Base-by-base conservation (phyloP, 2,329 filamentous ascomycete species). In the Verticillium nonalfalfae region DNA sequence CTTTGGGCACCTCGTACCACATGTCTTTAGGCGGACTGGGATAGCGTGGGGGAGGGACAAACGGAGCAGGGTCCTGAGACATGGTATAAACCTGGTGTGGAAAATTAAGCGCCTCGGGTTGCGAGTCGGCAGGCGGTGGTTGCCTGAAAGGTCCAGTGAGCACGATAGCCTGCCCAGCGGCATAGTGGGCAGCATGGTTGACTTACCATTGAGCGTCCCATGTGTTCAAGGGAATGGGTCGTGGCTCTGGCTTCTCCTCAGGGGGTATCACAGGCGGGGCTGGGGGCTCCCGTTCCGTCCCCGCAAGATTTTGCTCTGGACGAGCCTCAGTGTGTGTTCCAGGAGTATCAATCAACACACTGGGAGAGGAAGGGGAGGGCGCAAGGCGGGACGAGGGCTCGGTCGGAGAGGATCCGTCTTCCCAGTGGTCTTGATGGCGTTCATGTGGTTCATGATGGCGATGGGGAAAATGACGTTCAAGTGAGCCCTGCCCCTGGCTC, bases 11-110 rank as follows among this genome's bases (percentile, higher is more conserved):
- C 68, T 94, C 80, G 72, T 95, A 97, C 82, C 89, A 95, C 91
- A 97, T 93, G 70, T 93, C 85, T 73, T 84, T 90, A 0, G 93
- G 92, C 18, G 92, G 91, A 70, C 91, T 90, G 2, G 93, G 91
- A 69, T 96, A 95, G 59, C 85, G 82, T 63, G 79, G 75, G 18
- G 93, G 93, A 36, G 93, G 85, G 60, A 91, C 83, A 75, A 96
- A 98, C 10, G 90, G 86, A 38, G 86, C 75, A 18, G 82, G 80
- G 72, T 93, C 90, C 61, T 84, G 84, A 61, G 90, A 96, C 88
- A 97, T 97, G 61, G 85, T 82, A 75, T 98, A 98, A 60, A 86
- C 86, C 61, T 87, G 85, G 56, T 82, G 82, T 15, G 93, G 91
- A 70, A 98, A 90, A 73, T 96, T 91, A 64, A 85, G 79, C 7